phyloP scores from a whole-genome alignment of 179 eudicot genomes.

The Silene noctiflora region DNA sequence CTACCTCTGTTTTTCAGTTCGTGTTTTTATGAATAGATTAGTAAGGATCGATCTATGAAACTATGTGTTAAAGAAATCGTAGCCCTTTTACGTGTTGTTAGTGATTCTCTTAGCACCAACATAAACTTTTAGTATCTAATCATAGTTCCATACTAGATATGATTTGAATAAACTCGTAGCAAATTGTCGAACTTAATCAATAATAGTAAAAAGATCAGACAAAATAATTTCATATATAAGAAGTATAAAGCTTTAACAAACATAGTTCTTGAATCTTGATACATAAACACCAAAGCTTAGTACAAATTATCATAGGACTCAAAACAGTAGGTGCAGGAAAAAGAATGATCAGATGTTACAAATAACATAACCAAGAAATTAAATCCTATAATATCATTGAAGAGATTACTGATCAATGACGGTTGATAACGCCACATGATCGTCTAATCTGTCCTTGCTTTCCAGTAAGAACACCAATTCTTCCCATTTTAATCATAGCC shows the following conservation, averaged over 20 bases:
- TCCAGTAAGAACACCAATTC: slow-evolving; percentile 19
- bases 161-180: neutral
- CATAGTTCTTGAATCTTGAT: neutral
- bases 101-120: neutral
- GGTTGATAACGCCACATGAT: slow-evolving; percentile 17
- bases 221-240: neutral
- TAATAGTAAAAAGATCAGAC: neutral
- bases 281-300: no score
- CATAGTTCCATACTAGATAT: no score
- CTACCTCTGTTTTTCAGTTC: neutral
- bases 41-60: neutral
- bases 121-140: no score
- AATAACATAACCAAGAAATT: neutral
- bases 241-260: neutral
- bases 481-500: slow-evolving; percentile 24
- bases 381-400: slow-evolving; percentile 5
- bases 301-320: no score
- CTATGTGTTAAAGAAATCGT: neutral
- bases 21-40: neutral
- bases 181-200: neutral
- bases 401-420: neutral
- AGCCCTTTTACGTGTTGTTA: neutral
- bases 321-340: neutral
- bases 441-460: slow-evolving; percentile 18
- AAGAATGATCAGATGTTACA: neutral